These are phyloP conservation scores for Spathaspora sp. DNA, from an alignment of 1,139 yeast species.

Conservation along the genomic window DNA sequence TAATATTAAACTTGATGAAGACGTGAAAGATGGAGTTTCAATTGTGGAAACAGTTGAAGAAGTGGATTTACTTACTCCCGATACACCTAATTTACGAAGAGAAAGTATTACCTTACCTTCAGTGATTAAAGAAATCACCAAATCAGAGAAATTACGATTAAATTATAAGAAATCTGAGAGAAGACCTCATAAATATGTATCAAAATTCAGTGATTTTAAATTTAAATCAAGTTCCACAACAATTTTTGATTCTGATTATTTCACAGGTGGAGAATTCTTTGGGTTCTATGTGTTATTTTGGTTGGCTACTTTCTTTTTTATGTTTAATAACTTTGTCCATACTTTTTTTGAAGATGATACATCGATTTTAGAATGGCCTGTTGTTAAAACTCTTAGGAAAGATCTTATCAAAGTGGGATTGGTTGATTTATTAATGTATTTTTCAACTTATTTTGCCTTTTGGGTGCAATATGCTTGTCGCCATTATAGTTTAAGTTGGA, in stretches of 20 bases:
- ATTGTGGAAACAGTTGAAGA: background rate
- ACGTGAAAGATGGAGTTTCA: background rate
- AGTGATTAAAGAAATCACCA: slow-evolving; percentile 8
- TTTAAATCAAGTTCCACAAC: slow-evolving; percentile 31
- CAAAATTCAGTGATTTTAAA: slow-evolving; percentile 14
- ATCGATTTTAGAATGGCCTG: slow-evolving; percentile 45
- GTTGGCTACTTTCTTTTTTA: slow-evolving; percentile 58
- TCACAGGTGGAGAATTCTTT: slow-evolving; percentile 47
- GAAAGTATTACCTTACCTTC: slow-evolving; percentile 7
- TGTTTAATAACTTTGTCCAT: slow-evolving; percentile 49
- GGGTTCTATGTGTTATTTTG: slow-evolving; percentile 71
- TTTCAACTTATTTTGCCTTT: slow-evolving; percentile 56
- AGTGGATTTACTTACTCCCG: background rate
- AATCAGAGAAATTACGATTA: slow-evolving; percentile 9
- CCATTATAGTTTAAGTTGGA: slow-evolving; percentile 53
- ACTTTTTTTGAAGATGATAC: slow-evolving; percentile 28
- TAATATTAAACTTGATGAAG: background rate
- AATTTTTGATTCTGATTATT: slow-evolving; percentile 47
- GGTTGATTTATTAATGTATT: slow-evolving; percentile 71
- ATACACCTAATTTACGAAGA: background rate
- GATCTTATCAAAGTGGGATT: slow-evolving; percentile 65
- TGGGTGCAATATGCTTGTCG: slow-evolving; percentile 53
- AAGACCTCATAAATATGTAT: slow-evolving; percentile 11
- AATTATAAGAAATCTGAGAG: slow-evolving; percentile 7
- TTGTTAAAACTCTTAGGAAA: slow-evolving; percentile 48